Percentiles rank a stretch among this genome's conserved stretches.
These are phyloP conservation scores for Gyrodon lividus DNA, from an alignment of 768 basidiomycete genomes.

Conservation along the genomic window DNA sequence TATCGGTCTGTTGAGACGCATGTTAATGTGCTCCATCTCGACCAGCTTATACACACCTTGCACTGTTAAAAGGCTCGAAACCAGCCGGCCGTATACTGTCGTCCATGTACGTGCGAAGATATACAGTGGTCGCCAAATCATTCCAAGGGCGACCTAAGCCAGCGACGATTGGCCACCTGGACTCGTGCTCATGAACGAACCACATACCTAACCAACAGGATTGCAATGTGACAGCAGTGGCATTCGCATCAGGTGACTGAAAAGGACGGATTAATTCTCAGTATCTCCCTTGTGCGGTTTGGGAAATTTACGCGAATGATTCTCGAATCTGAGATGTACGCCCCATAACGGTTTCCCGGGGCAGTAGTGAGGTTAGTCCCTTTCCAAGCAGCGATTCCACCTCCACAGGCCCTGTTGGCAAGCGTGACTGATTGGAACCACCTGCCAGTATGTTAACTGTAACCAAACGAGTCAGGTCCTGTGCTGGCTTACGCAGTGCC, in stretches of 20 bases:
- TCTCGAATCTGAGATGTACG: constrained; percentile 50
- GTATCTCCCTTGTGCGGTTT: not conserved
- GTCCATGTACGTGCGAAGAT: constrained; percentile 55
- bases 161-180: not conserved
- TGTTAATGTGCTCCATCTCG: not conserved
- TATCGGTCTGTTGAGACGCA: constrained; percentile 34
- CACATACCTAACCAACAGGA: constrained; percentile 50
- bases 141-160: constrained; percentile 53
- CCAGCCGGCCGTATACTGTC: constrained; percentile 49
- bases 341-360: constrained; percentile 34
- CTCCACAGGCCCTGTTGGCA: constrained; percentile 61
- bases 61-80: constrained; percentile 47
- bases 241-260: constrained; percentile 57
- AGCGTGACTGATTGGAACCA: constrained; percentile 60
- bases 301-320: constrained; percentile 47
- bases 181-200: not conserved
- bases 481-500: constrained; percentile 49
- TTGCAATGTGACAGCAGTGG: constrained; percentile 43
- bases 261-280: not conserved
- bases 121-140: constrained; percentile 55
- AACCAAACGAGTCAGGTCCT: not conserved
- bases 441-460: constrained; percentile 23
- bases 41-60: constrained; percentile 26
- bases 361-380: constrained; percentile 35
- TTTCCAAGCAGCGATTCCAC: constrained; percentile 63